Evolutionary conservation across 768 basidiomycete species (phyloP), one percentile per base, ranked within the genome.

Genomic region (Russula abietina): DNA sequence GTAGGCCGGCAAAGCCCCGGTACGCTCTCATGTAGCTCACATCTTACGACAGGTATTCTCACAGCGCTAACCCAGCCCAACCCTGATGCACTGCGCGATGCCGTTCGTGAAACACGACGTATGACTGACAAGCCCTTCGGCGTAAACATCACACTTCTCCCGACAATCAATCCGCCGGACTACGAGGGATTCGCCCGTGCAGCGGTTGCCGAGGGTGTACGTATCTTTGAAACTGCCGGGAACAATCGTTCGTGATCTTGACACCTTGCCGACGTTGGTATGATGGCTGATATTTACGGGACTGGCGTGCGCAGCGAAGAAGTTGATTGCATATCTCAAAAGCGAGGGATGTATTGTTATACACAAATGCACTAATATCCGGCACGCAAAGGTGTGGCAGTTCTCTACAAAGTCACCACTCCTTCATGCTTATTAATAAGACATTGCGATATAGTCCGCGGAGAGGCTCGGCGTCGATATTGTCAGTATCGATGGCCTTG

Each of bases 211-310:
- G 93, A 95, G 71, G 91, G 91, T 8, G 82, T 96, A n/a, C 79
- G 73, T 69, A 86, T 96, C 48, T 91, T 94, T 70, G 94, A 97
- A 78, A 97, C 94, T 0, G 94, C 94, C 2, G 95, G 93, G 7
- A 91, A 90, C 69, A 93, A 88, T 68, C 91, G 91, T 92, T 69
- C 67, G 88, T 70, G 11, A 61, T 14, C 36, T 50, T 9, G 38
- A 52, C 49, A 49, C 59, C 39, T 24, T 16, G 7, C 24, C 17
- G 48, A n/a, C 19, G 53, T 16, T 43, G 2, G 30, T 39, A 22
- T 33, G 30, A 36, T 39, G 38, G 63, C 46, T 41, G n/a, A 55
- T n/a, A 55, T 24, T 24, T 49, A 4, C 8, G 52, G 51, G 33
- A 28, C 8, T 24, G 10, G 10, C 39, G 14, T 1, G n/a, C 9